These are phyloP conservation scores for Myxozyma nipponensis DNA, from an alignment of 805 yeast species.

Conservation along the genomic window DNA sequence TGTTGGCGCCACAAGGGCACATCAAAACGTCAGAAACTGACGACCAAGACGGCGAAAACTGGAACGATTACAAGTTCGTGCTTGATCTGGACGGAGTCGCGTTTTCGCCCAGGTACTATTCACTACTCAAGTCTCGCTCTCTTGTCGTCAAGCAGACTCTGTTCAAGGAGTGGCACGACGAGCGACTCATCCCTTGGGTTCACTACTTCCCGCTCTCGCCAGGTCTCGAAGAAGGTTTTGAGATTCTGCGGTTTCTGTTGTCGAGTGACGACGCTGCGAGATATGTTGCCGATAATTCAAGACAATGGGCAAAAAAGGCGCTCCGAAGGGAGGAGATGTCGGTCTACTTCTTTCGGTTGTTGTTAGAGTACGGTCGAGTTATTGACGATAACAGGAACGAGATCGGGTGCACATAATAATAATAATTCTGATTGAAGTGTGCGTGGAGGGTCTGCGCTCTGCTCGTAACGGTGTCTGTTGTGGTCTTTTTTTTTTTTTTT, in stretches of 20 bases:
- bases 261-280: slow-evolving; percentile 23
- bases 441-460: no score
- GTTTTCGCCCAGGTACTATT: slow-evolving; percentile 27
- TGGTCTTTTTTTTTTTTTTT: background rate
- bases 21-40: slow-evolving; percentile 9
- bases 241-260: slow-evolving; percentile 17
- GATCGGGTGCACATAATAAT: slow-evolving; percentile 20
- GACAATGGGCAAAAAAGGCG: slow-evolving; percentile 21
- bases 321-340: slow-evolving; percentile 29
- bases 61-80: slow-evolving; percentile 26
- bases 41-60: slow-evolving; percentile 13
- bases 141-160: slow-evolving; percentile 28
- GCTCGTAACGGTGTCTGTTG: background rate
- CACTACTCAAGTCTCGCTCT: slow-evolving; percentile 26
- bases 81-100: slow-evolving; percentile 30
- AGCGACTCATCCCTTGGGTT: slow-evolving; percentile 29
- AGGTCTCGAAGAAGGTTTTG: slow-evolving; percentile 26
- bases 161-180: slow-evolving; percentile 31
- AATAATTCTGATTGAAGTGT: no score
- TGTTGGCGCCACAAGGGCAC: no score
- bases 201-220: slow-evolving; percentile 29
- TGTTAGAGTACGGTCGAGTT: slow-evolving; percentile 30
- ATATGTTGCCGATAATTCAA: slow-evolving; percentile 22
- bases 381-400: slow-evolving; percentile 30
- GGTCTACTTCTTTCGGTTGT: slow-evolving; percentile 27